Evolutionary conservation across 2,329 filamentous ascomycete genomes (phyloP).

Genomic region (Corinectria fuckeliana): DNA sequence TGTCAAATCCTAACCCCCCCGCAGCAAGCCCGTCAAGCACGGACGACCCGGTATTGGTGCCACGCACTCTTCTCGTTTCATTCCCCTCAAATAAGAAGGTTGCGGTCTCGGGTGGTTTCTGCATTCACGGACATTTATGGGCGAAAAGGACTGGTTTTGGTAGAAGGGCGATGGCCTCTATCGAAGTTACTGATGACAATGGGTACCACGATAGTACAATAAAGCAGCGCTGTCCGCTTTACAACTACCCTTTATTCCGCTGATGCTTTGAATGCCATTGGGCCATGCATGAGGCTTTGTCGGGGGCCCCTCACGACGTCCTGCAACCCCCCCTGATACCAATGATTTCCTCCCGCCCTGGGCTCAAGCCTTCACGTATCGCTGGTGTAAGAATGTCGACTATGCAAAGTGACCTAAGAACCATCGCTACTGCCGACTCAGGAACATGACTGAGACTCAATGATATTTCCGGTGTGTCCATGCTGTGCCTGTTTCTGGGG

Average conservation of each 20-base stretch:
- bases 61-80: constrained; percentile 99
- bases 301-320: not conserved
- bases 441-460: not conserved
- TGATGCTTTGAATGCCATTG: constrained; percentile 18
- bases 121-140: constrained; percentile 63
- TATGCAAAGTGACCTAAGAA: not conserved
- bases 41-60: constrained; percentile 99
- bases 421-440: not conserved
- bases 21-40: constrained; percentile 99
- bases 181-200: constrained; percentile 54
- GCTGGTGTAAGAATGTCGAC: not conserved
- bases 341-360: not conserved
- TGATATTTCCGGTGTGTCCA: not conserved
- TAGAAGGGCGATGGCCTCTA: constrained; percentile 53
- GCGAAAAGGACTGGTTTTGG: constrained; percentile 65
- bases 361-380: not conserved
- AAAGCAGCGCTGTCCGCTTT: constrained; percentile 48
- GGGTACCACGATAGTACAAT: constrained; percentile 54
- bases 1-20: constrained; percentile 54
- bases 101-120: constrained; percentile 59
- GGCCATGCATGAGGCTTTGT: not conserved
- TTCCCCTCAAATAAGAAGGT: constrained; percentile 97
- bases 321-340: not conserved
- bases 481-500: too few relatives aligned
- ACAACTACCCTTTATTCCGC: constrained; percentile 35